Evolutionary conservation across 768 basidiomycete species (phyloP).

Genomic region (Lentinula sp.): DNA sequence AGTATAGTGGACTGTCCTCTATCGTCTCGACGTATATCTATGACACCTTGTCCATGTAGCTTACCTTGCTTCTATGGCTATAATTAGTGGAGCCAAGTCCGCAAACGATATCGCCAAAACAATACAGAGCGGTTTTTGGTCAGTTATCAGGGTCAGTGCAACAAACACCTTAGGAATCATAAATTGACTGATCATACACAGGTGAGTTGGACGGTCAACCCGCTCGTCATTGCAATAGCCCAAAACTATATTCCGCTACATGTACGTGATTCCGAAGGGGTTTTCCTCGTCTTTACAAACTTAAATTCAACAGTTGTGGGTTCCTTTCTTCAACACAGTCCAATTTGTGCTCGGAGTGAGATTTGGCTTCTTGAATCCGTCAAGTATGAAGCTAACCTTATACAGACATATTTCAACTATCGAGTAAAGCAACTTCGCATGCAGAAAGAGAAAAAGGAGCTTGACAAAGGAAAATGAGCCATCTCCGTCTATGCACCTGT

Average conservation of each 20-base stretch:
- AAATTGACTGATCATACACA: slow-evolving; percentile 18
- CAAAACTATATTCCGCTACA: slow-evolving; percentile 77
- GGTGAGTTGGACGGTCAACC: slow-evolving; percentile 80
- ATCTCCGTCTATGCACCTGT: not conserved
- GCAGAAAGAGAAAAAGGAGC: slow-evolving; percentile 43
- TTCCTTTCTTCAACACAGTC: slow-evolving; percentile 78
- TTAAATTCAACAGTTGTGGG: slow-evolving; percentile 59
- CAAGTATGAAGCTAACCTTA: slow-evolving; percentile 1
- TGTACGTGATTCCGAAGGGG: slow-evolving; percentile 29
- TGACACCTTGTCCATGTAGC: slow-evolving; percentile 28
- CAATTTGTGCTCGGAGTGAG: slow-evolving; percentile 74
- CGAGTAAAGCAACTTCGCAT: slow-evolving; percentile 60
- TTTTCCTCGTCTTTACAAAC: not conserved
- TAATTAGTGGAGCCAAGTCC: slow-evolving; percentile 77
- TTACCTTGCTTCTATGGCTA: slow-evolving; percentile 73
- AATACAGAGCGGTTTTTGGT: slow-evolving; percentile 66
- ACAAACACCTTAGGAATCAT: not conserved
- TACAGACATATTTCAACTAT: slow-evolving; percentile 68
- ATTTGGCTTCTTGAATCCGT: slow-evolving; percentile 5
- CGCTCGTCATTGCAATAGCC: slow-evolving; percentile 66
- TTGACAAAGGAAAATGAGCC: slow-evolving; percentile 11
- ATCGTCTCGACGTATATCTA: not conserved
- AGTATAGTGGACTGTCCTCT: slow-evolving; percentile 28
- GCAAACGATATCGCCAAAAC: slow-evolving; percentile 58
- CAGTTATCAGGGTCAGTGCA: slow-evolving; percentile 59